A percentile compares a stretch with the other conserved stretches of the same genome.
Evolutionary conservation across 2,329 filamentous ascomycete species (phyloP).

Genomic region (Fusarium compactum): DNA sequence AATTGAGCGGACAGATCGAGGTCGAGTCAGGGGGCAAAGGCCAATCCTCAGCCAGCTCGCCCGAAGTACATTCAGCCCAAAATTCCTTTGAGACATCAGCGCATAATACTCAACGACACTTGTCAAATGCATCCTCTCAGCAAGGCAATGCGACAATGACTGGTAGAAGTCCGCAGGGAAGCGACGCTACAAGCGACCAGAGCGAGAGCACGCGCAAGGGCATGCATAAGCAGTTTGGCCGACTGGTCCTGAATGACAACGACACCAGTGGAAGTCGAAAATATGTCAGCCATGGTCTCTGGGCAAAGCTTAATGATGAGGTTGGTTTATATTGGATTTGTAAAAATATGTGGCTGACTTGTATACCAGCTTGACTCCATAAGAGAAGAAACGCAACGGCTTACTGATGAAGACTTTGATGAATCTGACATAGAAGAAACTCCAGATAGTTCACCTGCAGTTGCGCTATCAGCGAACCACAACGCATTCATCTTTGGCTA

Average conservation of each 20-base stretch:
- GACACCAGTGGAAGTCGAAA: conserved; percentile 75
- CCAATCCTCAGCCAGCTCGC: conserved; percentile 50
- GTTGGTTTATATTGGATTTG: conserved; percentile 54
- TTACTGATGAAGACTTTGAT: conserved; percentile 60
- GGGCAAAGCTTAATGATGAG: conserved; percentile 81
- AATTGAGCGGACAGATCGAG: conserved; percentile 73
- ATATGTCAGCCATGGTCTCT: conserved; percentile 83
- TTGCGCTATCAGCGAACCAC: conserved; percentile 61
- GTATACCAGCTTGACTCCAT: conserved; percentile 54
- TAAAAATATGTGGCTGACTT: conserved; percentile 18
- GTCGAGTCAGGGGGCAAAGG: conserved; percentile 57
- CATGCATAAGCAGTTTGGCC: conserved; percentile 67
- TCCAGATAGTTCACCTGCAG: conserved; percentile 57
- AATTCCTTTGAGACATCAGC: conserved; percentile 28
- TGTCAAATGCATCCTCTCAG: conserved; percentile 35
- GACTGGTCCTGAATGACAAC: conserved; percentile 78
- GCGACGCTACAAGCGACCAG: conserved; percentile 50
- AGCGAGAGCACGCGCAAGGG: conserved; percentile 49
- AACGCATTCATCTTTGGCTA: conserved; percentile 81
- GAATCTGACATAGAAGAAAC: conserved; percentile 73
- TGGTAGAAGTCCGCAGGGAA: conserved; percentile 43
- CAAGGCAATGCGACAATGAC: conserved; percentile 8
- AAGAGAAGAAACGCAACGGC: conserved; percentile 61
- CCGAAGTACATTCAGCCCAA: conserved; percentile 44
- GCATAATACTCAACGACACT: conserved; percentile 29